phyloP scores from a whole-genome alignment of 495 filamentous ascomycete species.

The Neurospora tetrasperma region DNA sequence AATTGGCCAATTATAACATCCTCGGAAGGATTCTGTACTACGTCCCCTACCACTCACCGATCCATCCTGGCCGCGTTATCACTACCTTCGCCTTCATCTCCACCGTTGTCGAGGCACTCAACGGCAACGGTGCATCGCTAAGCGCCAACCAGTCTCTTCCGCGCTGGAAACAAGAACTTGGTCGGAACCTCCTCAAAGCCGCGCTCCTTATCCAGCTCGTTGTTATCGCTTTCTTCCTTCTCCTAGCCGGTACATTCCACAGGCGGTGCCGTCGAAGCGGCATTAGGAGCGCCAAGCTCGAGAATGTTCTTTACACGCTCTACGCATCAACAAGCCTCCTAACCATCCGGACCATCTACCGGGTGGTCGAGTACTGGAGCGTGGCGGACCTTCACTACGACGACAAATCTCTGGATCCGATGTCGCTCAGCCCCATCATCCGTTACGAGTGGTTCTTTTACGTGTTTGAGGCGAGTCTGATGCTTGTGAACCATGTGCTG shows the following conservation, averaged over 20 bases:
- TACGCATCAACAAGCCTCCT: slow-evolving; percentile 54
- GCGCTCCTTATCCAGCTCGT: slow-evolving; percentile 57
- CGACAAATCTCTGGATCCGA: slow-evolving; percentile 19
- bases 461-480: slow-evolving; percentile 56
- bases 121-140: slow-evolving; percentile 54
- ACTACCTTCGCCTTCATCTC: slow-evolving; percentile 64
- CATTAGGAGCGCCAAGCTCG: slow-evolving; percentile 46
- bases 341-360: slow-evolving; percentile 52
- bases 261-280: slow-evolving; percentile 42
- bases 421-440: slow-evolving; percentile 39
- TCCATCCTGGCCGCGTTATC: slow-evolving; percentile 67
- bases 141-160: slow-evolving; percentile 45
- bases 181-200: slow-evolving; percentile 52
- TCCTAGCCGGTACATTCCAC: slow-evolving; percentile 51
- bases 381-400: slow-evolving; percentile 23
- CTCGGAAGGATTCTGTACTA: slow-evolving; percentile 71
- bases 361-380: slow-evolving; percentile 53
- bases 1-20: slow-evolving; percentile 64
- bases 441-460: slow-evolving; percentile 66
- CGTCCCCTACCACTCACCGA: slow-evolving; percentile 64
- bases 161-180: slow-evolving; percentile 35
- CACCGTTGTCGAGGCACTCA: slow-evolving; percentile 52
- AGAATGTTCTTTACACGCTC: slow-evolving; percentile 46
- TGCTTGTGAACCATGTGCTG: slow-evolving; percentile 52
- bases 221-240: slow-evolving; percentile 51